Evolutionary conservation across 768 basidiomycete species (phyloP).

Genomic region (Serendipita vermifera): DNA sequence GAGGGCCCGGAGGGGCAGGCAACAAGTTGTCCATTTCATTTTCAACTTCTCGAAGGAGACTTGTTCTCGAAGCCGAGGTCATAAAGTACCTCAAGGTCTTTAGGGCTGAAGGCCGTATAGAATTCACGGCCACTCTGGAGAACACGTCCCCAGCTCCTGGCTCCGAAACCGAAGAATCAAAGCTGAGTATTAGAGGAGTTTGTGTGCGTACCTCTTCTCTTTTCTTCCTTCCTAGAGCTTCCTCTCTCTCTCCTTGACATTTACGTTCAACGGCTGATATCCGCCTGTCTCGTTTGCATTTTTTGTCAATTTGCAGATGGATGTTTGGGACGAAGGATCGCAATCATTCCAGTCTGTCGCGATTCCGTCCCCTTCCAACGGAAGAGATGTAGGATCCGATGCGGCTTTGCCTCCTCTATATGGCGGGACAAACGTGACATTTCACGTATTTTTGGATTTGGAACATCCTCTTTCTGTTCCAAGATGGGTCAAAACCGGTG

Average conservation of each 20-base stretch:
- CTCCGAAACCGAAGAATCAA: conserved; percentile 26
- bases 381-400: no score
- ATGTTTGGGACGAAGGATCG: conserved; percentile 48
- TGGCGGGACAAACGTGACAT: conserved; percentile 31
- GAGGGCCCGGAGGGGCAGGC: not conserved
- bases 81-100: conserved; percentile 72
- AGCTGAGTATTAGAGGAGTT: conserved; percentile 55
- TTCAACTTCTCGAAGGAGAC: conserved; percentile 70
- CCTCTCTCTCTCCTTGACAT: not conserved
- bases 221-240: not conserved
- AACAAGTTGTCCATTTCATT: conserved; percentile 76
- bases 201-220: conserved; percentile 39
- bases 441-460: conserved; percentile 72
- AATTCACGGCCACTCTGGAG: conserved; percentile 53
- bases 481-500: conserved; percentile 92
- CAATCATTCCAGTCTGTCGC: conserved; percentile 11
- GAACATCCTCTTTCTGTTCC: conserved; percentile 85
- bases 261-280: not conserved
- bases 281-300: conserved; percentile 1
- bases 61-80: conserved; percentile 80
- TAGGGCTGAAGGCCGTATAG: conserved; percentile 73
- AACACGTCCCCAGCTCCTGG: conserved; percentile 15
- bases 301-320: conserved; percentile 38
- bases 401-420: not conserved
- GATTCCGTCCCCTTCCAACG: not conserved